These are phyloP conservation scores for Mimosa pudica DNA, from an alignment of 306 rosid genomes.

Conservation along the genomic window DNA sequence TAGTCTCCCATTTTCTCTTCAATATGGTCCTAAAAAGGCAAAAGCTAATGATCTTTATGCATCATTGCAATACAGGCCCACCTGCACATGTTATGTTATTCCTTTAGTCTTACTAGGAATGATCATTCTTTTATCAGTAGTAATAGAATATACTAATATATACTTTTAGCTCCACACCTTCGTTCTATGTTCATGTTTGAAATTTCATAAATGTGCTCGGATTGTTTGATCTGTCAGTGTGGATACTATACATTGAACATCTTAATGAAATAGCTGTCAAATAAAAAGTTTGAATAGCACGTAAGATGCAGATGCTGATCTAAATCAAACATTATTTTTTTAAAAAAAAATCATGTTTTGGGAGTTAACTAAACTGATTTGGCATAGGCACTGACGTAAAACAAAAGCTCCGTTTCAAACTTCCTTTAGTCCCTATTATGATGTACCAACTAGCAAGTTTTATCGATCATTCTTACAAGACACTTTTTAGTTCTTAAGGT, in stretches of 20 bases:
- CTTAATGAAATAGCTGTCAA: background rate
- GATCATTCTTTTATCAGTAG: slow-evolving; percentile 21
- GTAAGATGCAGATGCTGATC: background rate
- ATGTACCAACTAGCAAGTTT: no score
- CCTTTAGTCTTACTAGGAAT: slow-evolving; percentile 32
- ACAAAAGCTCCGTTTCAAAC: background rate
- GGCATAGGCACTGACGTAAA: background rate
- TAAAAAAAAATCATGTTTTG: background rate
- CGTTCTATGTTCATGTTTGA: background rate
- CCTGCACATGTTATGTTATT: background rate
- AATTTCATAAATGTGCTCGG: background rate
- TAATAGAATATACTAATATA: background rate
- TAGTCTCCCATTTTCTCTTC: background rate
- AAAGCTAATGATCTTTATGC: background rate
- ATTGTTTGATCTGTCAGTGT: slow-evolving; percentile 7
- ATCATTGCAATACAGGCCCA: background rate
- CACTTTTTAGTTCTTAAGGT: no score
- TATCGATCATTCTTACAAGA: no score
- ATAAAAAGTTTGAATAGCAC: background rate
- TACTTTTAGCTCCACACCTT: background rate
- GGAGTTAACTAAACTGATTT: background rate
- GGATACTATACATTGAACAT: slow-evolving; percentile 6
- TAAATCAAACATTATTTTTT: background rate
- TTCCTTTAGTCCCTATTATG: no score
- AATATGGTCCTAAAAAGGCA: background rate